phyloP scores from a whole-genome alignment of 176 grass and related monocot species.

The Musa acuminata region DNA sequence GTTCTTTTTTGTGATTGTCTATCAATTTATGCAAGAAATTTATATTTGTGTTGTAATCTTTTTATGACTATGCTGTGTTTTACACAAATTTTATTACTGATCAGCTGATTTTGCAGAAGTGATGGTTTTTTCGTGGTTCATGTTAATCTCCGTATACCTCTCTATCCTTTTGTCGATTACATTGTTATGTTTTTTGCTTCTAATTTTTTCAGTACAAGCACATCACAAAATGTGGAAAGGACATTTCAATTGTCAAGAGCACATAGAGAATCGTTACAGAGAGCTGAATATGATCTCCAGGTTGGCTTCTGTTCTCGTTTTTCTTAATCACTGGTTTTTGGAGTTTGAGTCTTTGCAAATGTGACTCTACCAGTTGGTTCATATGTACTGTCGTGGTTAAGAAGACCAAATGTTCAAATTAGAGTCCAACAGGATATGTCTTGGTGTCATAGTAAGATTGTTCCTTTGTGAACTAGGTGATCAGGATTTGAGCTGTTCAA shows the following conservation, averaged over 20 bases:
- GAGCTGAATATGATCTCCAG: slow-evolving; percentile 55
- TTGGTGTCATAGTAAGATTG: too few species aligned
- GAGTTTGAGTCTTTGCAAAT: neutral
- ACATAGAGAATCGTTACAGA: slow-evolving; percentile 50
- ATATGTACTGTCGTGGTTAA: neutral
- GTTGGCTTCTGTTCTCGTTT: slow-evolving; percentile 32
- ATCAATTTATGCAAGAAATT: too few species aligned
- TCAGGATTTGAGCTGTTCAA: too few species aligned
- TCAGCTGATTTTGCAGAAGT: too few species aligned
- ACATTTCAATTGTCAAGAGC: slow-evolving; percentile 52
- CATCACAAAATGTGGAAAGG: slow-evolving; percentile 40
- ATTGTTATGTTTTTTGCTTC: slow-evolving; percentile 17
- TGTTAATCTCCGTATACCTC: neutral
- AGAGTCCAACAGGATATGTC: too few species aligned
- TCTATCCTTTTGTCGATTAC: neutral
- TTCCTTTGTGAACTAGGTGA: too few species aligned
- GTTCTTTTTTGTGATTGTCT: too few species aligned
- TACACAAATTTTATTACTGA: too few species aligned
- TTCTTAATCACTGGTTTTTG: neutral
- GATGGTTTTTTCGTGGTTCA: neutral
- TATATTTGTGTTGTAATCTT: too few species aligned
- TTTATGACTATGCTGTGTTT: too few species aligned
- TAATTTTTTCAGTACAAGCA: slow-evolving; percentile 43
- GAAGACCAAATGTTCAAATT: too few species aligned
- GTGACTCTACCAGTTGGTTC: neutral